Conservation (phyloP, 257 asterid genomes). For the Thymus mandschuricus region DNA sequence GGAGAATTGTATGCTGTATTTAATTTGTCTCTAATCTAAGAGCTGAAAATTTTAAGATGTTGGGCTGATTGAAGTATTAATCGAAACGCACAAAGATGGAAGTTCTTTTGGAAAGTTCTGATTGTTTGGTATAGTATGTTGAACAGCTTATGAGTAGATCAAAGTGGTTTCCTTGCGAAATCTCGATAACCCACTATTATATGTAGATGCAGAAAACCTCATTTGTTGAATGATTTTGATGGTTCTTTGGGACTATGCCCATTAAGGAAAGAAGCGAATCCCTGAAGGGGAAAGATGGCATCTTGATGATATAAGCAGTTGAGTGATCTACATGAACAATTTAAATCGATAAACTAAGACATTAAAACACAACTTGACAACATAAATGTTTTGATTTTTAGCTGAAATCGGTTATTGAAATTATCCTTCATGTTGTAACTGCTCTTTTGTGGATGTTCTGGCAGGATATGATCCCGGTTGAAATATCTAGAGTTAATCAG, state of each 20-base stretch:
- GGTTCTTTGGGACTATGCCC: neutral
- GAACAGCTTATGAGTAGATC: neutral
- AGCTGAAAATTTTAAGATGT: neutral
- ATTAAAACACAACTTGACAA: neutral
- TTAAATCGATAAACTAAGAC: neutral
- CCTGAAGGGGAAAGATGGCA: neutral
- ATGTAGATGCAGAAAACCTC: neutral
- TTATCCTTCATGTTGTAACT: constrained; percentile 9
- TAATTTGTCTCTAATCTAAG: neutral
- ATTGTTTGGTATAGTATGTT: neutral
- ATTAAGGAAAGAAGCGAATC: neutral
- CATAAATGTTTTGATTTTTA: constrained; percentile 9
- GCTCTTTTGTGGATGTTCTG: constrained; percentile 25
- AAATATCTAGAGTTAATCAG: constrained; percentile 88
- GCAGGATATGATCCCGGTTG: constrained; percentile 74
- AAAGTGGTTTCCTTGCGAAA: neutral
- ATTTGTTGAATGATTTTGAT: neutral
- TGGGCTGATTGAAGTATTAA: neutral
- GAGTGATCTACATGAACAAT: neutral
- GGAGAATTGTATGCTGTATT: neutral
- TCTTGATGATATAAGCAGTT: neutral
- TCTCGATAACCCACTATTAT: neutral
- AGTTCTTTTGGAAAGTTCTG: neutral
- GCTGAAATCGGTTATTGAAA: constrained; percentile 8
- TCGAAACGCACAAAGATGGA: neutral